These are phyloP conservation scores for Neurospora hispaniola DNA, from an alignment of 495 filamentous ascomycete genomes.

Conservation along the genomic window DNA sequence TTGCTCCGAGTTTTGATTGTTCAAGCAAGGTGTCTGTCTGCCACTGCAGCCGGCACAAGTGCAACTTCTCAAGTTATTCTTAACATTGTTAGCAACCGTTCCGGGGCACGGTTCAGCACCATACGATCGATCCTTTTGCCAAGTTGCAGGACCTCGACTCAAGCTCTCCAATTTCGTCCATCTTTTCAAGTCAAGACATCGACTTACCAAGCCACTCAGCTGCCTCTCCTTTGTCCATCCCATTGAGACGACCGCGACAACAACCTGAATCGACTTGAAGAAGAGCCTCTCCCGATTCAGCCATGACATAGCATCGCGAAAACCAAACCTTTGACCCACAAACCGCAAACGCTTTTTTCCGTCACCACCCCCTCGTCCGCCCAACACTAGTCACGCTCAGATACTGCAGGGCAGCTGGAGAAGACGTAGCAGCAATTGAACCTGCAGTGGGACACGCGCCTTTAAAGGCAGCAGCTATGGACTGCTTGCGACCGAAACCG, in stretches of 20 bases:
- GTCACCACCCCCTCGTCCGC: neutral
- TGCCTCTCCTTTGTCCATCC: neutral
- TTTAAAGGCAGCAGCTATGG: conserved; percentile 14
- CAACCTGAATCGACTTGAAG: neutral
- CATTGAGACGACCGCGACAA: neutral
- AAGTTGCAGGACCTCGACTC: neutral
- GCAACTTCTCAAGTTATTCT: neutral
- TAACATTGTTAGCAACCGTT: neutral
- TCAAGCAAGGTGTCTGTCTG: neutral
- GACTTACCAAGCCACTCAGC: neutral
- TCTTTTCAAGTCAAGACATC: neutral
- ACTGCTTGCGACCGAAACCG: conserved; percentile 10
- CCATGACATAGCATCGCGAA: conserved; percentile 17
- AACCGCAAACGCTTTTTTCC: neutral
- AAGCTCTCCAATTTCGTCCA: neutral
- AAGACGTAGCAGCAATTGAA: neutral
- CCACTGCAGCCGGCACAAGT: neutral
- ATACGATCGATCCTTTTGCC: neutral
- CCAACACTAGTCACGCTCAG: neutral
- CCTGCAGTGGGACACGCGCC: neutral
- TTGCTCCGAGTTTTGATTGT: neutral
- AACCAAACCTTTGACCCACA: neutral
- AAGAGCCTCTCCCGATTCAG: neutral
- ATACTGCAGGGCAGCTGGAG: neutral
- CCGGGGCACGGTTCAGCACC: neutral